phyloP scores from a whole-genome alignment of 257 asterid species.

The Knoxia roxburghii region DNA sequence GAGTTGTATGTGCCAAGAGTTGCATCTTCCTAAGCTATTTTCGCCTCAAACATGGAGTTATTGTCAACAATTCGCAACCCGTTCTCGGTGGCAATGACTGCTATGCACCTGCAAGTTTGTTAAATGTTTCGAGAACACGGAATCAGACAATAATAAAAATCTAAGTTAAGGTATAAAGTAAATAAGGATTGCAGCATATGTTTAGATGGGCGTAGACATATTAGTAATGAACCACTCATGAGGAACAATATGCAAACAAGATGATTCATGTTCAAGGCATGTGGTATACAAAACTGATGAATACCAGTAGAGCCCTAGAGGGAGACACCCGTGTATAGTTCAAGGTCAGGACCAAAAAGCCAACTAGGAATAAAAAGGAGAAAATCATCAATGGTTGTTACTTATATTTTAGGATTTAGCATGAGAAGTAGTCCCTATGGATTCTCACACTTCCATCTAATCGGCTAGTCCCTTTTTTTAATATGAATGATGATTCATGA shows the following conservation, averaged over 20 bases:
- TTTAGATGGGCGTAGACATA: not conserved
- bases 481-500: not conserved
- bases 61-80: conserved; percentile 42
- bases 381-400: too few relatives aligned
- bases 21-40: conserved; percentile 16
- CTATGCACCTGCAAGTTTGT: conserved; percentile 50
- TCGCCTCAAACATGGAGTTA: conserved; percentile 31
- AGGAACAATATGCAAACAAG: not conserved
- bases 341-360: not conserved
- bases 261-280: not conserved
- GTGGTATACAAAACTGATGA: not conserved
- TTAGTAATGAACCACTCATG: not conserved
- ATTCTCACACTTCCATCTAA: too few relatives aligned
- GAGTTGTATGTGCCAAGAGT: not conserved
- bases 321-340: not conserved
- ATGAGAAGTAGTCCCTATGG: not conserved
- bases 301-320: not conserved
- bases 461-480: too few relatives aligned
- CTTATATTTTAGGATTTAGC: not conserved
- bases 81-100: conserved; percentile 45
- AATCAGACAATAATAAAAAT: not conserved
- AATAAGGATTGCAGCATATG: not conserved
- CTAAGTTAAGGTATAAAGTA: not conserved
- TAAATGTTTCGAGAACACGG: not conserved
- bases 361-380: not conserved